Conservation (phyloP, 2,329 filamentous ascomycete species). For the Microdochium trichocladiopsis region DNA sequence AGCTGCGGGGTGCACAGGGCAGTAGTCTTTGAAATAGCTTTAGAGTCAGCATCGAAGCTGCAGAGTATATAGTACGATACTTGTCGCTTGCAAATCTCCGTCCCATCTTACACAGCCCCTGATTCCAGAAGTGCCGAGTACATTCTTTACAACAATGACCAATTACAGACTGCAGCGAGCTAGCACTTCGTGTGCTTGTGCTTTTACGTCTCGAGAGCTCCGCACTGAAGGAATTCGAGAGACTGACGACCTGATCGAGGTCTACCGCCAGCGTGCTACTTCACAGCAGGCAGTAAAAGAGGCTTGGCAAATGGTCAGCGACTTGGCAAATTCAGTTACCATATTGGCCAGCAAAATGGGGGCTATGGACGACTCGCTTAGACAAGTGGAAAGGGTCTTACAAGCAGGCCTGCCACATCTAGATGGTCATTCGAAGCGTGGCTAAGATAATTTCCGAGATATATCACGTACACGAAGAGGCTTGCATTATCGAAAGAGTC, state of each 20-base stretch:
- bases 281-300: neutral
- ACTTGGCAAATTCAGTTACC: neutral
- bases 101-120: too few relatives aligned
- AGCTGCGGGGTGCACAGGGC: too few relatives aligned
- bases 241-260: too few relatives aligned
- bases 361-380: neutral
- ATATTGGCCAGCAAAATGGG: neutral
- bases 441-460: neutral
- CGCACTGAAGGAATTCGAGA: too few relatives aligned
- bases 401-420: neutral
- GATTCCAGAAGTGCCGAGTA: neutral
- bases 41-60: too few relatives aligned
- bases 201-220: too few relatives aligned
- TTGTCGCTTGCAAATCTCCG: too few relatives aligned
- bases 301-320: neutral
- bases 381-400: too few relatives aligned
- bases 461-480: neutral
- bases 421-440: neutral
- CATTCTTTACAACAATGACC: neutral
- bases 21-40: too few relatives aligned
- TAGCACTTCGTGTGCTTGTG: neutral
- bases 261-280: too few relatives aligned
- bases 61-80: too few relatives aligned
- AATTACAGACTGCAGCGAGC: neutral
- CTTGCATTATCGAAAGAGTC: too few relatives aligned